phyloP scores from a whole-genome alignment of 768 basidiomycete genomes.

The Phanerochaete carnosa region DNA sequence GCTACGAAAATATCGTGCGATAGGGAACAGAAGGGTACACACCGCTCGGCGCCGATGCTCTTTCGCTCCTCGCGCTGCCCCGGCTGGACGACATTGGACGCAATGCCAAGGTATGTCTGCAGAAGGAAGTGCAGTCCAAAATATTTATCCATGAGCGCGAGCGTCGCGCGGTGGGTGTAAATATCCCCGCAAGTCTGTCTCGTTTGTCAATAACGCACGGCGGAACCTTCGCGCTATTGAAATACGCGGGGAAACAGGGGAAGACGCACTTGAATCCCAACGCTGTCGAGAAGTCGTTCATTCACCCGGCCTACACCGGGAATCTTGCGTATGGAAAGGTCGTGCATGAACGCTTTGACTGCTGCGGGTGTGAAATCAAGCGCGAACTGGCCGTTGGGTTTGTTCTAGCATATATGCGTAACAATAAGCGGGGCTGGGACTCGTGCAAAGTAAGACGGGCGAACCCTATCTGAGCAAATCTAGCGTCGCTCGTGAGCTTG shows the following conservation, averaged over 20 bases:
- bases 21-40: constrained; percentile 2
- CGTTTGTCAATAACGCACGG: no score
- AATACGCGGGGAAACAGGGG: no score
- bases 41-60: constrained; percentile 92
- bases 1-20: not conserved
- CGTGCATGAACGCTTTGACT: constrained; percentile 74
- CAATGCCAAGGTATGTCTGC: constrained; percentile 80
- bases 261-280: constrained; percentile 72
- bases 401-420: constrained; percentile 53
- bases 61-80: constrained; percentile 79
- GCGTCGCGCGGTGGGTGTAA: constrained; percentile 62
- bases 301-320: constrained; percentile 90
- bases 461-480: constrained; percentile 91
- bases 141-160: constrained; percentile 85
- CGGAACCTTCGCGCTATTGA: no score
- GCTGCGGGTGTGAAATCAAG: constrained; percentile 61
- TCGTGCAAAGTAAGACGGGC: not conserved
- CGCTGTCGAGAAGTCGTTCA: constrained; percentile 81
- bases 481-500: constrained; percentile 23
- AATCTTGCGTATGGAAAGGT: constrained; percentile 81
- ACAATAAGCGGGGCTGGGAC: not conserved
- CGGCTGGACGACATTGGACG: constrained; percentile 78
- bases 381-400: constrained; percentile 89
- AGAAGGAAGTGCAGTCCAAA: constrained; percentile 78
- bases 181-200: constrained; percentile 92